These are phyloP conservation scores for Trichoderma breve DNA, from an alignment of 2,329 filamentous ascomycete species.

Conservation along the genomic window DNA sequence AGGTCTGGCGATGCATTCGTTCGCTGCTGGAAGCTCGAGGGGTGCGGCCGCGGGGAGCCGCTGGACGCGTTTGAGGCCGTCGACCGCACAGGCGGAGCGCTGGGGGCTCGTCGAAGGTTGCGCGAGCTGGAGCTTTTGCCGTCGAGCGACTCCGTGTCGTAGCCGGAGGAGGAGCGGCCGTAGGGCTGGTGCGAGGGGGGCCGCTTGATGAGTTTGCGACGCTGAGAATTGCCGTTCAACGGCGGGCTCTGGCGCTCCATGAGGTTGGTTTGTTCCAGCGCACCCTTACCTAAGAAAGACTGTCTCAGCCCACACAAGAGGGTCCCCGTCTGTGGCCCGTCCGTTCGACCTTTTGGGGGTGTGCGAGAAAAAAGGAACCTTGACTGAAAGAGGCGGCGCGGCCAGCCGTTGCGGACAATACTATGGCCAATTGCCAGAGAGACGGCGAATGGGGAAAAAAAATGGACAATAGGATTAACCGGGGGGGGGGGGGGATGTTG, in stretches of 20 bases:
- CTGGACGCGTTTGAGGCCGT: slow-evolving; percentile 50
- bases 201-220: slow-evolving; percentile 64
- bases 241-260: slow-evolving; percentile 48
- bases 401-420: slow-evolving; percentile 12
- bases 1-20: slow-evolving; percentile 47
- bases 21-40: slow-evolving; percentile 22
- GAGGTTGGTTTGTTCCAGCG: slow-evolving; percentile 30
- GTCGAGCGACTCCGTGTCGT: slow-evolving; percentile 55
- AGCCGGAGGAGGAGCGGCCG: slow-evolving; percentile 46
- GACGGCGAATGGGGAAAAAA: background rate
- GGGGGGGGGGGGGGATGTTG: background rate
- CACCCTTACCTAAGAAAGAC: slow-evolving; percentile 29
- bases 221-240: slow-evolving; percentile 49
- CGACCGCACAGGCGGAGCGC: slow-evolving; percentile 53
- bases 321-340: slow-evolving; percentile 12
- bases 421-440: slow-evolving; percentile 7
- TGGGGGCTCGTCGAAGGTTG: slow-evolving; percentile 60
- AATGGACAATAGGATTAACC: background rate
- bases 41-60: slow-evolving; percentile 30
- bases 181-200: slow-evolving; percentile 51
- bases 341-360: slow-evolving; percentile 16
- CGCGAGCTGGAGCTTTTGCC: slow-evolving; percentile 56
- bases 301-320: slow-evolving; percentile 25
- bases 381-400: slow-evolving; percentile 19
- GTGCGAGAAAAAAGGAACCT: background rate